Base-by-base conservation (phyloP, 169 alveolate genomes). In the Amoebophrya sp. region DNA sequence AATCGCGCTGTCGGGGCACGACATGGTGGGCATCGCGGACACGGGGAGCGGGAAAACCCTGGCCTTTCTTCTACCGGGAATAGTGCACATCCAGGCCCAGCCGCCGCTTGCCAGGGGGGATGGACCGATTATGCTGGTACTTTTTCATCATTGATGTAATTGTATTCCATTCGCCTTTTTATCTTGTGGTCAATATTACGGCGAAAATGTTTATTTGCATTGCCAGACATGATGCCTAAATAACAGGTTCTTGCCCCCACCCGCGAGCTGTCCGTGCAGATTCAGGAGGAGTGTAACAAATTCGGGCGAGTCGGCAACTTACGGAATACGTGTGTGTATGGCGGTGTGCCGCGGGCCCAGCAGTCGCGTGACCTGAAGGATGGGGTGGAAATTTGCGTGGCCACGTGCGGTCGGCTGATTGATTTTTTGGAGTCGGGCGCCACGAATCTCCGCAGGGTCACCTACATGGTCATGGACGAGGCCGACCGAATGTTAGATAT, bases 41-140 rank as follows among this genome's bases (percentile, higher is more conserved):
- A 98, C 99, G 12, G 99, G 99, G 14, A 97, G 99, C 77, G 99
- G 99, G 0, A 98, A 98, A 93, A 98, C 99, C 29, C 95, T 98
- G 91, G 98, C 99, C n/a, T 98, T 97, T 95, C 92, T 97, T 54
- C 95, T 98, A 38, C 99, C 99, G 0, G 98, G 98, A 39, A 94
- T 98, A 35, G 97, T 98, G 47, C 99, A 98, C 93, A 96, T 97
- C 32, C 95, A 95, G 92, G 99, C 98, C 33, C 97, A 97, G 94
- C 97, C 96, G n/a, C 94, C 95, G 54, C 95, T 94, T 91, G 90
- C 96, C 90, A 95, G 95, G 39, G 99, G 99, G 33, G 99, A 97
- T 89, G 99, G 99, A 10, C 99, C 99, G 7, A 95, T 98, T 40
- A 99, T 97, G 40, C 95, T 98, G 90, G 99, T 98, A 18, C 66